A percentile compares a stretch with the other conserved stretches of the same genome.
phyloP scores from a whole-genome alignment of 306 rosid species.

The Ammopiptanthus mongolicus region DNA sequence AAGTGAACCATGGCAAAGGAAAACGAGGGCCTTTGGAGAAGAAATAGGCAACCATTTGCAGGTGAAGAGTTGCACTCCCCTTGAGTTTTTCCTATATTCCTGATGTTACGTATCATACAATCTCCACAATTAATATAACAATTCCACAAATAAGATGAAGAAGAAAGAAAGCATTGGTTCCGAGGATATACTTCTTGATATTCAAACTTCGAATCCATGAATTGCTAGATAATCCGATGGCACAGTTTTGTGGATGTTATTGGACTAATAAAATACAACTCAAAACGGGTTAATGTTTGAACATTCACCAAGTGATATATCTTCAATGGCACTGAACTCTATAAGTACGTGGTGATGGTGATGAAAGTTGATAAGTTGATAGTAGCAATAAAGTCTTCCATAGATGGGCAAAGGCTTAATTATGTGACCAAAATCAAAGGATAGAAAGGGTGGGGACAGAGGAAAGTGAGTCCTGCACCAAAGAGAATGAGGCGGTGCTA shows the following conservation, averaged over 20 bases:
- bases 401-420: not conserved
- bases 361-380: not conserved
- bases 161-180: not conserved
- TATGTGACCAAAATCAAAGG: not conserved
- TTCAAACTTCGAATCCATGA: slow-evolving; percentile 35
- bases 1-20: slow-evolving; percentile 78
- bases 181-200: slow-evolving; percentile 39
- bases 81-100: slow-evolving; percentile 56
- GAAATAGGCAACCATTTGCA: slow-evolving; percentile 76
- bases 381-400: not conserved
- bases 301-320: not conserved
- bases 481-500: not conserved
- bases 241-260: not conserved
- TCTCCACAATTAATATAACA: not conserved
- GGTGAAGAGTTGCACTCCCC: slow-evolving; percentile 69
- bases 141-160: not conserved
- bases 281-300: not conserved
- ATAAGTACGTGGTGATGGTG: not conserved
- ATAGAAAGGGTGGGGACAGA: not conserved
- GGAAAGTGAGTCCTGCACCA: not conserved
- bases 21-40: slow-evolving; percentile 68
- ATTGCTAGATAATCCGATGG: not conserved
- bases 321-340: not conserved
- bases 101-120: slow-evolving; percentile 6
- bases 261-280: not conserved